Conservation (phyloP, 805 yeast genomes). For the Candida sphagnicola region DNA sequence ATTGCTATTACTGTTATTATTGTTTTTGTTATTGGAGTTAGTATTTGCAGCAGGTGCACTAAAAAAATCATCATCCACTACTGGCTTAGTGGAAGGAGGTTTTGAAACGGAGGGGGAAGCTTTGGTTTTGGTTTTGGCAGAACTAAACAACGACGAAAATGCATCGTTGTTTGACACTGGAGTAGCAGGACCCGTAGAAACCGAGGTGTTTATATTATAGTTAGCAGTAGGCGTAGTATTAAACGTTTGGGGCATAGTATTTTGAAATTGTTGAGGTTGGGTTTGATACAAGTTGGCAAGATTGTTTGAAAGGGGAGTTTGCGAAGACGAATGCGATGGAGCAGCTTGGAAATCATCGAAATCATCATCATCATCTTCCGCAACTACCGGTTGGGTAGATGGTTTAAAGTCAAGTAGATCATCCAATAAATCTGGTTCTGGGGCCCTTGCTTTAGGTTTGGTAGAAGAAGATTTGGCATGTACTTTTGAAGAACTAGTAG, state of each 20-base stretch:
- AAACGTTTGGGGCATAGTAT: slow-evolving; percentile 10
- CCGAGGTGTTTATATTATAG: slow-evolving; percentile 29
- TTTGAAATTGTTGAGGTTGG: slow-evolving; percentile 11
- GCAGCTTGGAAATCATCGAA: slow-evolving; percentile 81
- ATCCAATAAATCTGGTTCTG: slow-evolving; percentile 47
- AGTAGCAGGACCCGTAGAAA: slow-evolving; percentile 37
- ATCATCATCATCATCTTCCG: slow-evolving; percentile 60
- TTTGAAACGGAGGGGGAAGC: slow-evolving; percentile 15
- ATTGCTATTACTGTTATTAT: slow-evolving; percentile 12
- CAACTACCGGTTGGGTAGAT: slow-evolving; percentile 11
- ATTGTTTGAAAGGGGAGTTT: slow-evolving; percentile 10
- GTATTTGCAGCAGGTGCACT: slow-evolving; percentile 28
- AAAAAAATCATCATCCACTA: slow-evolving; percentile 26
- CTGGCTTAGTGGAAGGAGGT: slow-evolving; percentile 7
- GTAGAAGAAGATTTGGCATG: slow-evolving; percentile 26
- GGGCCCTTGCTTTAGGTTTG: slow-evolving; percentile 25
- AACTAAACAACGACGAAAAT: slow-evolving; percentile 63
- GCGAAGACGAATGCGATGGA: slow-evolving; percentile 27
- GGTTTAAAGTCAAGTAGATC: slow-evolving; percentile 39
- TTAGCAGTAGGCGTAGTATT: slow-evolving; percentile 11
- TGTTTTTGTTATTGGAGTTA: slow-evolving; percentile 9
- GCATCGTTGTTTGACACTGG: slow-evolving; percentile 53
- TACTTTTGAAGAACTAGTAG: slow-evolving; percentile 33
- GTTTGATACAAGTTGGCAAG: slow-evolving; percentile 17
- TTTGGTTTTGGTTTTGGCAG: slow-evolving; percentile 51